Conservation (phyloP, 2,329 filamentous ascomycete species). For the Nannizziopsis arthrosporioides region DNA sequence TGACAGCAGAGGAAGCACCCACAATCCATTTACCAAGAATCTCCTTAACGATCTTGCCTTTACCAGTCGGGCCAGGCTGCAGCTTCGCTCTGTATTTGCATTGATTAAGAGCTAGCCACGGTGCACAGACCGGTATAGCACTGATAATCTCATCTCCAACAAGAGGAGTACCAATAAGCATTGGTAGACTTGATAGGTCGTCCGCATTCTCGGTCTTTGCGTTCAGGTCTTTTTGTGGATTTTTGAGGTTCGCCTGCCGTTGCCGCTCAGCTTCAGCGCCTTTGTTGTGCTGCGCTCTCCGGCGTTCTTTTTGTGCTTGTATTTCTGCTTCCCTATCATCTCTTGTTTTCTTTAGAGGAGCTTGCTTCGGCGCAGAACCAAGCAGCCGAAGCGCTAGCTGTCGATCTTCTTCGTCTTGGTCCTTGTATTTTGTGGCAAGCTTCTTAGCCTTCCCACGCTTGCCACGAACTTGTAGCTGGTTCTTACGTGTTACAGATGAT, state of each 20-base stretch:
- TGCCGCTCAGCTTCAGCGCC: slow-evolving; percentile 52
- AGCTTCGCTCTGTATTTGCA: slow-evolving; percentile 94
- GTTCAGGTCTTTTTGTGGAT: slow-evolving; percentile 49
- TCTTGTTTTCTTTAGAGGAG: slow-evolving; percentile 47
- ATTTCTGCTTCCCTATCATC: slow-evolving; percentile 63
- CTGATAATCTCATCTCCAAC: slow-evolving; percentile 63
- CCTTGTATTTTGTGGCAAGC: slow-evolving; percentile 74
- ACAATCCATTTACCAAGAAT: slow-evolving; percentile 70
- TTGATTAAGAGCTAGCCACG: slow-evolving; percentile 50
- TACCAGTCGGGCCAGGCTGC: slow-evolving; percentile 80
- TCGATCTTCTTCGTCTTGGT: slow-evolving; percentile 91
- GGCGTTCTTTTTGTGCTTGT: slow-evolving; percentile 59
- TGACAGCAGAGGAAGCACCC: slow-evolving; percentile 39
- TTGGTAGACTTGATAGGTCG: slow-evolving; percentile 49
- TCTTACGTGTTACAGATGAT: slow-evolving; percentile 10
- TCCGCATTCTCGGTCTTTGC: slow-evolving; percentile 36
- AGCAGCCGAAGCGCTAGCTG: slow-evolving; percentile 72
- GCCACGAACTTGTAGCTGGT: slow-evolving; percentile 44
- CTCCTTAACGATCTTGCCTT: slow-evolving; percentile 87
- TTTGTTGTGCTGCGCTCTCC: slow-evolving; percentile 66
- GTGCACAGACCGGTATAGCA: slow-evolving; percentile 51
- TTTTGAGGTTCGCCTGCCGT: slow-evolving; percentile 62
- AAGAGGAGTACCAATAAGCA: slow-evolving; percentile 61
- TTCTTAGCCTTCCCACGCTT: slow-evolving; percentile 78
- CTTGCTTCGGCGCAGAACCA: slow-evolving; percentile 48